Base-by-base conservation (phyloP, 345 rosid species). In the Rhodamnia argentea region DNA sequence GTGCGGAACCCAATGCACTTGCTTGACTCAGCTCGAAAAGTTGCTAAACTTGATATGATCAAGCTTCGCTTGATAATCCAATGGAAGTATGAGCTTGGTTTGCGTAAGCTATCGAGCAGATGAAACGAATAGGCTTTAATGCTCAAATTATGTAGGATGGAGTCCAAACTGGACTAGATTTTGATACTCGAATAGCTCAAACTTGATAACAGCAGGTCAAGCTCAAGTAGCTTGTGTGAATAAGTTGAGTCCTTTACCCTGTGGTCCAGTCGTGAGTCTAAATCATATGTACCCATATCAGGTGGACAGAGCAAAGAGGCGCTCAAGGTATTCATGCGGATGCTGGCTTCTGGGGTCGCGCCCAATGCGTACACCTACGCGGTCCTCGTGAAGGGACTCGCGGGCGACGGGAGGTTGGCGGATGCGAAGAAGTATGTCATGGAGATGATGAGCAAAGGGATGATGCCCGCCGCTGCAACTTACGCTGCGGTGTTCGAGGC, bases 331-430 rank as follows among this genome's bases (percentile, higher is more conserved):
- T 94, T 92, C 86, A 11, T 90, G 91, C 91, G 96, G 27, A 95
- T 96, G 97, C 89, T 94, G 82, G 91, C 93, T 3, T 93, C 90
- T 3, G 98, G 98, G 3, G 95, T 94, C 13, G 89, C 83, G 23
- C 99, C 99, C 7, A 95, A 94, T 84, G 97, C 95, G 3, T 95
- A 95, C 83, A 93, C 98, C 23, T 96, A 93, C 18, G 51, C 91
- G 0, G 94, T 95, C 14, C 93, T 96, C 22, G 88, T 96, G 52
- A 94, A 87, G 89, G 96, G 93, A 27, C 95, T 96, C 0, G 92
- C 94, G 6, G 92, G 91, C 47, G 92, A 84, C 5, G 89, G 84
- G 59, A 29, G 88, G 85, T 83, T 88, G 52, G 89, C 5, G 52
- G 95, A 93, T 16, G 95, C 91, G 0, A 88, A 85, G 87, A 94